These are phyloP conservation scores for Coemansia sp. DNA, from an alignment of 192 early-diverging fungal genomes.

Conservation along the genomic window DNA sequence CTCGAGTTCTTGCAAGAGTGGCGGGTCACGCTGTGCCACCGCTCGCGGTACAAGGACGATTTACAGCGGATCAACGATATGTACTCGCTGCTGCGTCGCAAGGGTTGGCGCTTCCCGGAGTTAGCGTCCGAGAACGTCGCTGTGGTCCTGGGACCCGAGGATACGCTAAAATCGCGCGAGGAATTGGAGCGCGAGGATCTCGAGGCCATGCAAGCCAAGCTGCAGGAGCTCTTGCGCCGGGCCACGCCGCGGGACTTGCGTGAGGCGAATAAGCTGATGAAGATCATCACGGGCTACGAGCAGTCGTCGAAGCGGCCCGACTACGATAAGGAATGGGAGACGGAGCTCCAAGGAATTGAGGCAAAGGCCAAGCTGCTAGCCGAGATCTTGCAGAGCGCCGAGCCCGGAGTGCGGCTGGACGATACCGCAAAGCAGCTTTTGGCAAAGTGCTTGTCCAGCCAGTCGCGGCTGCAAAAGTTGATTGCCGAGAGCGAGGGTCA, in stretches of 20 bases:
- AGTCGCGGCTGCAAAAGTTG: constrained; percentile 39
- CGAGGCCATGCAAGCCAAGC: constrained; percentile 68
- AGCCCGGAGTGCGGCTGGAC: constrained; percentile 58
- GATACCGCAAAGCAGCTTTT: constrained; percentile 40
- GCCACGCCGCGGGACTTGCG: constrained; percentile 91
- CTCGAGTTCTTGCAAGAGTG: constrained; percentile 94
- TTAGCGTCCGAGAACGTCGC: constrained; percentile 38
- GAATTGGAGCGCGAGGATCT: constrained; percentile 97
- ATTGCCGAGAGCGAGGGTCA: constrained; percentile 38
- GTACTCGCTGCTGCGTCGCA: constrained; percentile 85
- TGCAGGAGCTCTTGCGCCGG: constrained; percentile 96
- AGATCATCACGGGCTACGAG: constrained; percentile 96
- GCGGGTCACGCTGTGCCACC: constrained; percentile 85
- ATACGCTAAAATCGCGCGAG: constrained; percentile 82
- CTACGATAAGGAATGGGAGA: constrained; percentile 81
- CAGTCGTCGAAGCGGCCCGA: constrained; percentile 64
- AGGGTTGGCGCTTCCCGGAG: constrained; percentile 67
- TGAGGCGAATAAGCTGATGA: constrained; percentile 98
- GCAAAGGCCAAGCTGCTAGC: constrained; percentile 73
- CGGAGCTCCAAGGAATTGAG: constrained; percentile 83
- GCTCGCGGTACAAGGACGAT: constrained; percentile 92
- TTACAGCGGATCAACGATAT: constrained; percentile 95
- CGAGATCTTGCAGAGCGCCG: constrained; percentile 78
- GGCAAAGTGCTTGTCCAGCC: constrained; percentile 39
- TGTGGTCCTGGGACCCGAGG: constrained; percentile 53